Evolutionary conservation across 192 early-diverging fungal species (phyloP), one percentile per base, ranked within the genome.

Genomic region (Entophlyctis helioformis): DNA sequence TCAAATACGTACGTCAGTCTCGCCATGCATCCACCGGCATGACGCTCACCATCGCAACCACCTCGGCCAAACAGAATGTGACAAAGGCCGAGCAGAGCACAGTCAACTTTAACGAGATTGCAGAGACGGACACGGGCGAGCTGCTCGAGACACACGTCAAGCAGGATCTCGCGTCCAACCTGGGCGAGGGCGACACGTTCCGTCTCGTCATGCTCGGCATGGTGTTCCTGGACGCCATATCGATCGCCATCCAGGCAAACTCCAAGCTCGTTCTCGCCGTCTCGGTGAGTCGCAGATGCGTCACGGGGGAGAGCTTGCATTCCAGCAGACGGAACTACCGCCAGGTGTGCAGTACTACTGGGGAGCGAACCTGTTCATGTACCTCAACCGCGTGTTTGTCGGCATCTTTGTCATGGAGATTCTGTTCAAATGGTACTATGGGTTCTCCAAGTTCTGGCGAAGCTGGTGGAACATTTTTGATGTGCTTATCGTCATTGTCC

Each of bases 341-440:
- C n/a, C n/a, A n/a, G n/a, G n/a, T n/a, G n/a, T n/a, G n/a, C n/a
- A n/a, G 35, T 36, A n/a, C 35, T 13, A 36, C n/a, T 36, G 35
- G n/a, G n/a, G n/a, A 36, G 27, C 47, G 13, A 33, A 50, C 48
- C 18, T 63, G 13, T 58, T 63, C 23, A 35, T 44, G 23, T 15
- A 50, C 16, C 27, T 62, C 25, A 60, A 63, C 36, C 36, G 50
- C n/a, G 43, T 47, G 10, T 63, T 63, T 39, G 36, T 50, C 26
- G 39, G 51, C 0, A 48, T 67, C 6, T 61, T 54, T 33, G 47
- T 59, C 8, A 42, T 63, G 32, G 51, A 62, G 27, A 63, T 67
- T 13, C 46, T 62, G 2, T 61, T 60, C 47, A 58, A 63, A 36
- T 60, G 58, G 56, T 63, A 54, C 48, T 57, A 58, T 24, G 62